Evolutionary conservation across 495 filamentous ascomycete species (phyloP).

Genomic region (Talaromyces trachyspermus): DNA sequence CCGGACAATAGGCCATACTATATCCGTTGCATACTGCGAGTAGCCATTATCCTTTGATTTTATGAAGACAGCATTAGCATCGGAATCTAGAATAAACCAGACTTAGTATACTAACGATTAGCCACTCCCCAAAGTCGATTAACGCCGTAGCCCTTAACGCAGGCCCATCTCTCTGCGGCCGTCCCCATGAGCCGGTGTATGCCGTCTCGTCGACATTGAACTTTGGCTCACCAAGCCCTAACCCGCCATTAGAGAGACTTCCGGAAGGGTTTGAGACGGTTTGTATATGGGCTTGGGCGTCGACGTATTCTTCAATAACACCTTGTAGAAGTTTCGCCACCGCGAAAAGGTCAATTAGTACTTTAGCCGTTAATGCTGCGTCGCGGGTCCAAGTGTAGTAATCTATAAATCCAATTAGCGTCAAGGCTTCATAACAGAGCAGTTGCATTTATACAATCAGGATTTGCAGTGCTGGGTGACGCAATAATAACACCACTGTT

Average conservation of each 20-base stretch:
- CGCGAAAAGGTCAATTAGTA: conserved; percentile 44
- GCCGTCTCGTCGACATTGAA: conserved; percentile 46
- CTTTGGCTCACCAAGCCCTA: conserved; percentile 58
- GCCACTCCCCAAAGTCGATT: conserved; percentile 29
- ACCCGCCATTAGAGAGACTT: conserved; percentile 36
- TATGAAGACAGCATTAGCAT: background rate
- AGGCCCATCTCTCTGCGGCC: conserved; percentile 58
- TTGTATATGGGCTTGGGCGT: conserved; percentile 49
- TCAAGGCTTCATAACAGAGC: conserved; percentile 31
- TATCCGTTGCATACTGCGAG: conserved; percentile 18
- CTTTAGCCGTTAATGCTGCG: conserved; percentile 47
- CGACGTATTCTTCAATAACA: conserved; percentile 48
- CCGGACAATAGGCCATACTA: conserved; percentile 47
- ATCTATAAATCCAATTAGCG: conserved; percentile 10
- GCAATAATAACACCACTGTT: conserved; percentile 53
- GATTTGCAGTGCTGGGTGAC: conserved; percentile 48
- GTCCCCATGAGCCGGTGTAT: conserved; percentile 52
- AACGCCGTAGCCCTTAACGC: conserved; percentile 33
- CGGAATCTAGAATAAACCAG: background rate
- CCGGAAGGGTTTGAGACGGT: conserved; percentile 32
- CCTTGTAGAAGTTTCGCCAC: conserved; percentile 39
- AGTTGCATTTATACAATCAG: conserved; percentile 48
- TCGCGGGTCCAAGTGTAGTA: conserved; percentile 58
- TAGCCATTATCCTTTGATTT: conserved; percentile 25
- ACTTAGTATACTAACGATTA: conserved; percentile 10